Conservation (phyloP, 345 rosid species). For the Populus euphratica region DNA sequence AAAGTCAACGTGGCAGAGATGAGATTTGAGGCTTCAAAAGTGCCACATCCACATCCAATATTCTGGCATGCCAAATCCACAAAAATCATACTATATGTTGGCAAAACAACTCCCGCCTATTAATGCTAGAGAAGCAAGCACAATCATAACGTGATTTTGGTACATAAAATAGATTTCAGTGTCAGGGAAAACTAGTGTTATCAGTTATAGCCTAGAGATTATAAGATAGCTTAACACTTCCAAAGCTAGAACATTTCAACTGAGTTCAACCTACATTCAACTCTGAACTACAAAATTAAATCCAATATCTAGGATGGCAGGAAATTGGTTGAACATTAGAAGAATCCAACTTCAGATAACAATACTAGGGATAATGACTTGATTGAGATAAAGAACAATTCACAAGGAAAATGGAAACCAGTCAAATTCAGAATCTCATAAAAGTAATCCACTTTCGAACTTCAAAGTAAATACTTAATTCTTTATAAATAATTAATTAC, state of each 20-base stretch:
- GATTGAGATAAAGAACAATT: background rate
- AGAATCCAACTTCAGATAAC: background rate
- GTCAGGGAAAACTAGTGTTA: background rate
- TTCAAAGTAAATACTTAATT: background rate
- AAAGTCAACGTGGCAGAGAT: background rate
- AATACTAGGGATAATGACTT: background rate
- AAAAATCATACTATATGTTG: background rate
- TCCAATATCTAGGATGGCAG: background rate
- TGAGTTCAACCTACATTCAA: background rate
- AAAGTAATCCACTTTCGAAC: background rate
- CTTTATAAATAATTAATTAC: conserved; percentile 22
- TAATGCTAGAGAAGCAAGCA: background rate
- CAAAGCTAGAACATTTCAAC: background rate
- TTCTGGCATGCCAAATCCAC: background rate
- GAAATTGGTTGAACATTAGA: background rate
- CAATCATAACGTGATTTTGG: background rate
- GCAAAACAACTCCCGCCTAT: background rate
- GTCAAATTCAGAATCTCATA: background rate
- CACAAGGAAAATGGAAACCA: background rate
- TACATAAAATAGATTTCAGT: background rate
- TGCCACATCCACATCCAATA: background rate
- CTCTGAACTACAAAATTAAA: background rate
- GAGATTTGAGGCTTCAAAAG: background rate
- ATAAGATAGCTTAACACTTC: background rate
- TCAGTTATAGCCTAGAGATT: background rate